Evolutionary conservation across 495 filamentous ascomycete species (phyloP).

Genomic region (Staphylotrichum longicolle): DNA sequence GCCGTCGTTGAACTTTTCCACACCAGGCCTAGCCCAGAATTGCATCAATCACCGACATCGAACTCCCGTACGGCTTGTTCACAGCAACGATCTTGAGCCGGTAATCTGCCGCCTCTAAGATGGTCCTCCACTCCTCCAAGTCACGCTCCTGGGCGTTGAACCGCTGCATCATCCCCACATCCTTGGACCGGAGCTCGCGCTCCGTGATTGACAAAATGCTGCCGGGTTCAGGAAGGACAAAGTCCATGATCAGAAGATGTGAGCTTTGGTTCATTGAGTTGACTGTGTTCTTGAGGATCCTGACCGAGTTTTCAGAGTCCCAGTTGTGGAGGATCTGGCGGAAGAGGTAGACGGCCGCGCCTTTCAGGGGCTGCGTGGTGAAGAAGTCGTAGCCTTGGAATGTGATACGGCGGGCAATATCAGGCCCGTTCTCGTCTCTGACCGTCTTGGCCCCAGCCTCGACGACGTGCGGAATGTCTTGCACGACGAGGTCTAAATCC

Average conservation of each 20-base stretch:
- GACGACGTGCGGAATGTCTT: neutral
- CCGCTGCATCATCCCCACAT: neutral
- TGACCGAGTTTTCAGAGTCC: neutral
- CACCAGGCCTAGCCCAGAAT: no score
- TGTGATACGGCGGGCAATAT: neutral
- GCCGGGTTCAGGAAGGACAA: neutral
- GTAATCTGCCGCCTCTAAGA: neutral
- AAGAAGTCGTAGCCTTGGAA: slow-evolving; percentile 1
- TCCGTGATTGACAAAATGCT: neutral
- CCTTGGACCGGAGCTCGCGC: neutral
- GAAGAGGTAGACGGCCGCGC: neutral
- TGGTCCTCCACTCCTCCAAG: neutral
- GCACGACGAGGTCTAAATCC: neutral
- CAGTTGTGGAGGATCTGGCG: neutral
- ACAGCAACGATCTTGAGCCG: no score
- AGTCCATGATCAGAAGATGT: neutral
- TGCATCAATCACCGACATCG: no score
- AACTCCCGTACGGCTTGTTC: no score
- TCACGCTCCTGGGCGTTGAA: neutral
- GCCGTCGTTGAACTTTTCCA: no score
- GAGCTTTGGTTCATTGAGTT: neutral
- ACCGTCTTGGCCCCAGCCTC: neutral
- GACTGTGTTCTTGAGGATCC: neutral
- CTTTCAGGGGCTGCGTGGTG: neutral
- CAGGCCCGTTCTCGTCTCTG: neutral